A percentile compares a stretch with the other conserved stretches of the same genome.
Evolutionary conservation across 2,329 filamentous ascomycete genomes (phyloP).

Genomic region (Cladosporium sp.): DNA sequence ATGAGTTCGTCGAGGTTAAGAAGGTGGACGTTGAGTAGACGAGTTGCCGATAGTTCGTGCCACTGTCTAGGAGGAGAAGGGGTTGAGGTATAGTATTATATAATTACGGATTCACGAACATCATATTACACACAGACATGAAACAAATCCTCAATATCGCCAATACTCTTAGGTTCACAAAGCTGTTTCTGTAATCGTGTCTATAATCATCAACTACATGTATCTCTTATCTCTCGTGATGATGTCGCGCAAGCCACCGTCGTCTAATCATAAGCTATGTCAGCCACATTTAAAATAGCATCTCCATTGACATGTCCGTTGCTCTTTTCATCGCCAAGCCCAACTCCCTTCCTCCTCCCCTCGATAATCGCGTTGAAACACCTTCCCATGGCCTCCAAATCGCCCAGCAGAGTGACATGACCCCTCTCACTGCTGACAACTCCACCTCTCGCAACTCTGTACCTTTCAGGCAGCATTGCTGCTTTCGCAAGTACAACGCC

Average conservation of each 20-base stretch:
- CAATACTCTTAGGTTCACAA: too few species aligned
- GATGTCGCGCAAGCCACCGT: too few species aligned
- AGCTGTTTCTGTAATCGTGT: too few species aligned
- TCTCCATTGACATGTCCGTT: not conserved
- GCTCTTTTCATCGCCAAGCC: constrained; percentile 37
- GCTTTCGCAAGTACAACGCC: constrained; percentile 83
- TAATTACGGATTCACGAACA: not conserved
- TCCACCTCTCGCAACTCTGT: constrained; percentile 67
- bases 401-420: constrained; percentile 82
- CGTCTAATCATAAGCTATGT: not conserved
- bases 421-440: constrained; percentile 76
- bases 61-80: not conserved
- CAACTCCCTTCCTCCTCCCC: constrained; percentile 69
- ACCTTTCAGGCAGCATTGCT: constrained; percentile 79
- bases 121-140: too few species aligned
- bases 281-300: not conserved
- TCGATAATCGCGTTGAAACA: constrained; percentile 65
- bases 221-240: too few species aligned
- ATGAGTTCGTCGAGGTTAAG: constrained; percentile 55
- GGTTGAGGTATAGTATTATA: not conserved
- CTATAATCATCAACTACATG: too few species aligned
- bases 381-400: constrained; percentile 73
- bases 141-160: too few species aligned
- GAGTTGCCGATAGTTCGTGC: not conserved
- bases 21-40: constrained; percentile 49